A percentile compares a stretch with the other conserved stretches of the same genome.
phyloP scores from a whole-genome alignment of 768 basidiomycete genomes.

The Coprinellus micaceus region DNA sequence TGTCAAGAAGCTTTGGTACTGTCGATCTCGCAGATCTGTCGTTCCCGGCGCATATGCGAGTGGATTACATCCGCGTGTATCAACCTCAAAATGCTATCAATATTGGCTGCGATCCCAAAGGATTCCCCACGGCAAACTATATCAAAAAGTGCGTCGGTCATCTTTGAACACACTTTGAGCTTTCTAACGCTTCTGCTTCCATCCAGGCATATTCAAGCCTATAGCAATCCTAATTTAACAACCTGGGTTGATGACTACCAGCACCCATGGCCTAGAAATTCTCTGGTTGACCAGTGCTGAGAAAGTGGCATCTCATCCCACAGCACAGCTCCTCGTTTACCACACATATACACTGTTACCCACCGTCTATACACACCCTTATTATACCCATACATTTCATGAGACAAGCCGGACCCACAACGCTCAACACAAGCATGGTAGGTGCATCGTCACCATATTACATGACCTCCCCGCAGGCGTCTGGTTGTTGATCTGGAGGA shows the following conservation, averaged over 20 bases:
- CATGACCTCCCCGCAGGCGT: conserved; percentile 37
- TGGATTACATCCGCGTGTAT: conserved; percentile 65
- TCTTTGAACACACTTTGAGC: no score
- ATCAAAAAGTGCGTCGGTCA: conserved; percentile 53
- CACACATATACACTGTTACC: not conserved
- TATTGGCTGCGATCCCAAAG: conserved; percentile 67
- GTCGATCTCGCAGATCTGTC: conserved; percentile 66
- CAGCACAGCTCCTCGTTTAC: no score
- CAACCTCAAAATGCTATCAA: conserved; percentile 60
- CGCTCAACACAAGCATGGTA: conserved; percentile 40
- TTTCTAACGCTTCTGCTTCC: not conserved
- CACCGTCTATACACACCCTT: not conserved
- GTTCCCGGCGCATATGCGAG: conserved; percentile 57
- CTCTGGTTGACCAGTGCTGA: conserved; percentile 37
- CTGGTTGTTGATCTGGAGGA: conserved; percentile 49
- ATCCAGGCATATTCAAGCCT: conserved; percentile 57
- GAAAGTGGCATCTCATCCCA: not conserved
- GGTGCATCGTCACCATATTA: conserved; percentile 38
- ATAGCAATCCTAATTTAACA: conserved; percentile 63
- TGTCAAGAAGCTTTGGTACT: conserved; percentile 72
- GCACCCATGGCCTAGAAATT: conserved; percentile 62
- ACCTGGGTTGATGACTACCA: conserved; percentile 50
- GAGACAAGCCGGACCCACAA: not conserved
- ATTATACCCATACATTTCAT: not conserved
- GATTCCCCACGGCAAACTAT: conserved; percentile 68